Conservation (phyloP, 768 basidiomycete genomes). For the Amylocystis lapponica region DNA sequence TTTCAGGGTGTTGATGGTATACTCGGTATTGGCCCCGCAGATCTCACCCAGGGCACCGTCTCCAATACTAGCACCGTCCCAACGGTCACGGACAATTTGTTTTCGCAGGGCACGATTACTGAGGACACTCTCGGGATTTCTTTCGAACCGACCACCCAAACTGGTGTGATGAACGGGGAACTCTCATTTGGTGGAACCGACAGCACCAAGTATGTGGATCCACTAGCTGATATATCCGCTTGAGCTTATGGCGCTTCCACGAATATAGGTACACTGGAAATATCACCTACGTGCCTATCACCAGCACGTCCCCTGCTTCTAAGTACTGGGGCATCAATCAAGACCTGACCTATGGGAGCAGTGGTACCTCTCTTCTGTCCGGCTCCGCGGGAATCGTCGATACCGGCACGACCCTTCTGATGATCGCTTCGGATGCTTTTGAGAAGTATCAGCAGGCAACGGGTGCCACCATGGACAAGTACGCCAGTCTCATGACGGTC, state of each 20-base stretch:
- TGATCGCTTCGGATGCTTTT: constrained; percentile 57
- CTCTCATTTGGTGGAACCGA: constrained; percentile 53
- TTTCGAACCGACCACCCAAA: constrained; percentile 40
- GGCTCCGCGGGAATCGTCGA: constrained; percentile 45
- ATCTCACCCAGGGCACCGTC: constrained; percentile 44
- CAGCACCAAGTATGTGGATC: constrained; percentile 30
- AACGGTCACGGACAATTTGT: constrained; percentile 56
- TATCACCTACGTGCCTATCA: constrained; percentile 34
- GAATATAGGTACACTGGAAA: constrained; percentile 12
- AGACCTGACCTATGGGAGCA: constrained; percentile 30
- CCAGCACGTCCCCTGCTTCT: constrained; percentile 40
- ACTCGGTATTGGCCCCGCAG: constrained; percentile 48
- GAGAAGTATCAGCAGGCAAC: constrained; percentile 47
- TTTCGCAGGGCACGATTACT: constrained; percentile 39
- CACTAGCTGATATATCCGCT: not conserved
- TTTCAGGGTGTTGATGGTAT: constrained; percentile 48
- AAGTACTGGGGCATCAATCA: constrained; percentile 48
- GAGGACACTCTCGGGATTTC: constrained; percentile 45
- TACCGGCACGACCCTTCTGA: constrained; percentile 47
- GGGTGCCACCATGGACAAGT: constrained; percentile 47
- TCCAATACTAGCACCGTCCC: constrained; percentile 34
- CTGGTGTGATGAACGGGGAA: constrained; percentile 41
- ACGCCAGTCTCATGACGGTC: constrained; percentile 6
- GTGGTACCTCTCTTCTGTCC: constrained; percentile 23
- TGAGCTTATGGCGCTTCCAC: not conserved